Evolutionary conservation across 148 eudicot genomes (phyloP), one percentile per base, ranked within the genome.

Genomic region (Silene latifolia): DNA sequence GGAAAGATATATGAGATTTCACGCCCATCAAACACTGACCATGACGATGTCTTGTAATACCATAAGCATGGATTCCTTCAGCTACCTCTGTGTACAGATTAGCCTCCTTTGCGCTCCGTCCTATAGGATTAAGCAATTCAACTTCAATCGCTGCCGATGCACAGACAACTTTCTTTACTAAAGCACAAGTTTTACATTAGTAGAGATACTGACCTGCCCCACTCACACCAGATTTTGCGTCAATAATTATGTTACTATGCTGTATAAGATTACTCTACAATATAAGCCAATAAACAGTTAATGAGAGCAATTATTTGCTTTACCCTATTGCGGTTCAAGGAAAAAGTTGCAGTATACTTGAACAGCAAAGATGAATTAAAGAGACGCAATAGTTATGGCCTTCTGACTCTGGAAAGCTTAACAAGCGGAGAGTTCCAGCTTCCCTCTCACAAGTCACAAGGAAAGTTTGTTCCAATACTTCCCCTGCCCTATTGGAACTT

Each of bases 101-200:
- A 73, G 98, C 93, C 79, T 94, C 98, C 83, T 94, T 94, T 25
- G 98, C 96, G 70, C 92, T 85, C 76, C 98, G 98, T 56, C 98
- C 98, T 94, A 79, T 78, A 79, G n/a, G 24, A 74, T 59, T 44
- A 59, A 64, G 21, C 77, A 69, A 76, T 39, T 18, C 13, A 27
- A 54, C 17, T 57, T 10, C 29, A 74, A 51, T 71, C 48, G 17
- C 66, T 29, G 0, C 53, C 21, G 5, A 39, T 51, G 44, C 56
- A 21, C 29, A 62, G 11, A 12, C 7, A 17, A 35, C 13, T 63
- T 18, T 39, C 19, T 7, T 48, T 20, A n/a, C 14, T 25, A 35
- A 66, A 29, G 2, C 29, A 65, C 15, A 58, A 10, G 14, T 27
- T 62, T 74, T 66, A 59, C 48, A 8, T 21, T 39, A 67, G 25